A percentile compares a stretch with the other conserved stretches of the same genome.
Evolutionary conservation across 2,329 filamentous ascomycete genomes (phyloP).

Genomic region (Trichophyton equinum): DNA sequence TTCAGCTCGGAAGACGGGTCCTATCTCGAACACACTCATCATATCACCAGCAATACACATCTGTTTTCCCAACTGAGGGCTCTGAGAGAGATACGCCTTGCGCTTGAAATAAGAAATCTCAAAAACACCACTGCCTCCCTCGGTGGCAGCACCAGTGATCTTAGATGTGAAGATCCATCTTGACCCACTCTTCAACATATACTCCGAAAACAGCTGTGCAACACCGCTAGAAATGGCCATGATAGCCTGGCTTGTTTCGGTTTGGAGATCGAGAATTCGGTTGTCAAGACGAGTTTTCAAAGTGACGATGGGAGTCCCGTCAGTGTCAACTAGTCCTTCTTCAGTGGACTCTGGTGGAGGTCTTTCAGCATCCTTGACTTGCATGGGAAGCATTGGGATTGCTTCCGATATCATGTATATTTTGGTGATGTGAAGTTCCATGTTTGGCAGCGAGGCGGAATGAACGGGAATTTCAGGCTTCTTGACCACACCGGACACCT

Average conservation of each 20-base stretch:
- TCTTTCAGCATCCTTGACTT: constrained; percentile 41
- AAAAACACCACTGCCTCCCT: constrained; percentile 89
- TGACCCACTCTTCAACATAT: constrained; percentile 62
- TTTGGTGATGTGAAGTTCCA: constrained; percentile 81
- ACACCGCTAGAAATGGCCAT: constrained; percentile 58
- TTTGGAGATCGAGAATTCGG: constrained; percentile 81
- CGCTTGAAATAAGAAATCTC: constrained; percentile 78
- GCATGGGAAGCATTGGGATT: constrained; percentile 48
- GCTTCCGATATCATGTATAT: constrained; percentile 63
- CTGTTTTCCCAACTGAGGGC: constrained; percentile 55
- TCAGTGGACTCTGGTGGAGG: constrained; percentile 34
- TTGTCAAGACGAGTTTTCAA: constrained; percentile 83
- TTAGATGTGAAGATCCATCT: constrained; percentile 80
- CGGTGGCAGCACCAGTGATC: constrained; percentile 76
- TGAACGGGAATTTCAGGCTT: constrained; percentile 79
- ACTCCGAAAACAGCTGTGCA: constrained; percentile 61
- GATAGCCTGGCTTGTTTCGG: constrained; percentile 80
- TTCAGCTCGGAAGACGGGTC: constrained; percentile 54
- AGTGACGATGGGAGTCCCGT: constrained; percentile 55
- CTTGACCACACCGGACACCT: constrained; percentile 68
- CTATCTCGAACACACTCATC: constrained; percentile 52
- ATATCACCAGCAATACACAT: constrained; percentile 55
- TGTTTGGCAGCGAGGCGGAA: constrained; percentile 64
- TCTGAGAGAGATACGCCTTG: constrained; percentile 57
- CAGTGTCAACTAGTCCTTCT: constrained; percentile 39